phyloP scores from a whole-genome alignment of 768 basidiomycete genomes.

The Mycena crocata region DNA sequence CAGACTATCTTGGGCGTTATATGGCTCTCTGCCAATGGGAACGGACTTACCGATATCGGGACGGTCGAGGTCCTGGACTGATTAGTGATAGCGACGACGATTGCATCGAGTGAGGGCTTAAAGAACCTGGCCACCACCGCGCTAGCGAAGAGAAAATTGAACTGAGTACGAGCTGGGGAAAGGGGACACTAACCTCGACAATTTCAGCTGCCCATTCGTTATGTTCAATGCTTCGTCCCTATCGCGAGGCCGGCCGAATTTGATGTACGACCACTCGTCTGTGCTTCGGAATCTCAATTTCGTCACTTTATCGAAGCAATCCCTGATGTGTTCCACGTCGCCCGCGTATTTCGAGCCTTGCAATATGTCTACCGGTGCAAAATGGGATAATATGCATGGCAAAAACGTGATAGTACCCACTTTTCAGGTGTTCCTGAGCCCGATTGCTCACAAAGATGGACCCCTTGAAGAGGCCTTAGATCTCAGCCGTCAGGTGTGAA shows the following conservation, averaged over 20 bases:
- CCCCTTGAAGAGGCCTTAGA: constrained; percentile 59
- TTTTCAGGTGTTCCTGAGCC: constrained; percentile 51
- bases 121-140: constrained; percentile 52
- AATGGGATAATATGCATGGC: not conserved
- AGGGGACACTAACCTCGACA: constrained; percentile 47
- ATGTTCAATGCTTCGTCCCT: constrained; percentile 55
- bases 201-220: constrained; percentile 59
- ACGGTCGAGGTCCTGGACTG: constrained; percentile 41
- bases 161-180: not conserved
- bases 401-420: constrained; percentile 41
- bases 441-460: constrained; percentile 63
- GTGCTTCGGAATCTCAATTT: constrained; percentile 57
- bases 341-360: constrained; percentile 53
- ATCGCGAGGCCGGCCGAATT: constrained; percentile 58
- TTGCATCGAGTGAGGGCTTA: constrained; percentile 50
- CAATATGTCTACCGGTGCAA: constrained; percentile 52
- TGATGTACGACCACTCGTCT: constrained; percentile 56
- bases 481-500: not conserved
- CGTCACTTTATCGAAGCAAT: constrained; percentile 59
- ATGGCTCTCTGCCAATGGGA: no score
- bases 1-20: no score
- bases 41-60: constrained; percentile 44
- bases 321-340: constrained; percentile 55
- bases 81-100: constrained; percentile 46
- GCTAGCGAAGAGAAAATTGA: no score